Percentiles rank a stretch among this genome's conserved stretches.
Evolutionary conservation across 2,329 filamentous ascomycete species (phyloP).

Genomic region (Stagonosporopsis rhizophila): DNA sequence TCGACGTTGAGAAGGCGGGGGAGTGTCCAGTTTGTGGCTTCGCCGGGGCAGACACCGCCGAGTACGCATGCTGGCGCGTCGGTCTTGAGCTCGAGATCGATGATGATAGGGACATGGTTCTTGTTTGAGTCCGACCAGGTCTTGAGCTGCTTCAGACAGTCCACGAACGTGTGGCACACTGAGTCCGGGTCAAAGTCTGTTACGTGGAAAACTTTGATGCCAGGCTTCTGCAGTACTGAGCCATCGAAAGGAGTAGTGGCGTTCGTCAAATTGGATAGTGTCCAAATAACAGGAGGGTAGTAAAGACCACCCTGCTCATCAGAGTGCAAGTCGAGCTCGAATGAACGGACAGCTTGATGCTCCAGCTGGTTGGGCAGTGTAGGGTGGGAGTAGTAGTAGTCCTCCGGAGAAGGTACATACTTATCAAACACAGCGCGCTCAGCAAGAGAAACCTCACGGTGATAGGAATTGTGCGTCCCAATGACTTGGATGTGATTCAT

Average conservation of each 20-base stretch:
- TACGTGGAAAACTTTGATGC: constrained; percentile 61
- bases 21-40: constrained; percentile 55
- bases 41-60: constrained; percentile 50
- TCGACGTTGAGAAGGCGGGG: constrained; percentile 54
- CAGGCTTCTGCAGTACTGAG: constrained; percentile 50
- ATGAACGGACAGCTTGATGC: constrained; percentile 56
- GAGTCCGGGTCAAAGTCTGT: constrained; percentile 57
- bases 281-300: constrained; percentile 54
- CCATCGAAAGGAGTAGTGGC: constrained; percentile 50
- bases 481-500: constrained; percentile 62
- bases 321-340: constrained; percentile 60
- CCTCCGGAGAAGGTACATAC: constrained; percentile 47
- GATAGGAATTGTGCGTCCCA: constrained; percentile 62
- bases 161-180: constrained; percentile 56
- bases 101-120: constrained; percentile 55
- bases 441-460: constrained; percentile 54
- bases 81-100: constrained; percentile 60
- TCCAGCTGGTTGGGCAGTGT: constrained; percentile 54
- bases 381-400: constrained; percentile 59
- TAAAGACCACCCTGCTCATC: constrained; percentile 59
- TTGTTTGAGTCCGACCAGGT: constrained; percentile 55
- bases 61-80: constrained; percentile 44
- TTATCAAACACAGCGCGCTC: constrained; percentile 53
- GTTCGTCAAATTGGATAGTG: constrained; percentile 50
- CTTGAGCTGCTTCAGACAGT: constrained; percentile 55